Conservation (phyloP, 2,329 filamentous ascomycete species). For the Microcyclosporella mali region DNA sequence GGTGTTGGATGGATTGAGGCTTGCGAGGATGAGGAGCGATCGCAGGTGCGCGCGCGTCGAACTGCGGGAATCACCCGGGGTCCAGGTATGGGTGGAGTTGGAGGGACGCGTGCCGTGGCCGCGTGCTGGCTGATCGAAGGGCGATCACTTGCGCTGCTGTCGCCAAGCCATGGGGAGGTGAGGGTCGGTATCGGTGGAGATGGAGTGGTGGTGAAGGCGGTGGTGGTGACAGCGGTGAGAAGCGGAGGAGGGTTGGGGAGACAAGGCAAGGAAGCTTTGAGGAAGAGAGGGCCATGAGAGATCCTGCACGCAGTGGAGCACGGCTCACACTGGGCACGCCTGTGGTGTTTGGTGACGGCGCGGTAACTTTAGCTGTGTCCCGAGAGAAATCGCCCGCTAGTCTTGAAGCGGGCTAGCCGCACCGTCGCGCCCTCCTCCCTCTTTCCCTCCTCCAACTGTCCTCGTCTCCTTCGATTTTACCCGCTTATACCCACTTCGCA, state of each 20-base stretch:
- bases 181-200: slow-evolving; percentile 26
- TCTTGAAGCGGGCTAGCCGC: too few species aligned
- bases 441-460: background rate
- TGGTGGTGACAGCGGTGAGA: slow-evolving; percentile 7
- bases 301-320: too few species aligned
- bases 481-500: slow-evolving; percentile 1
- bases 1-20: slow-evolving; percentile 5
- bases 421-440: background rate
- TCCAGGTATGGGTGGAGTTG: slow-evolving; percentile 1
- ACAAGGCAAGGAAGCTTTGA: too few species aligned
- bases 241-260: too few species aligned
- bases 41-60: background rate
- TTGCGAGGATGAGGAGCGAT: slow-evolving; percentile 1
- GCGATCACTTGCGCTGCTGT: background rate
- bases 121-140: background rate
- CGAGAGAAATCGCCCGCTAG: too few species aligned
- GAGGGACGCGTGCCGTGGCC: slow-evolving; percentile 1
- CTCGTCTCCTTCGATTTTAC: background rate
- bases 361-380: too few species aligned
- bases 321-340: too few species aligned
- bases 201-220: slow-evolving; percentile 16
- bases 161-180: slow-evolving; percentile 10
- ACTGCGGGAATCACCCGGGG: slow-evolving; percentile 1
- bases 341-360: too few species aligned
- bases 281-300: too few species aligned